A percentile compares a stretch with the other conserved stretches of the same genome.
phyloP scores from a whole-genome alignment of 768 basidiomycete species.

The Coprinellus micaceus region DNA sequence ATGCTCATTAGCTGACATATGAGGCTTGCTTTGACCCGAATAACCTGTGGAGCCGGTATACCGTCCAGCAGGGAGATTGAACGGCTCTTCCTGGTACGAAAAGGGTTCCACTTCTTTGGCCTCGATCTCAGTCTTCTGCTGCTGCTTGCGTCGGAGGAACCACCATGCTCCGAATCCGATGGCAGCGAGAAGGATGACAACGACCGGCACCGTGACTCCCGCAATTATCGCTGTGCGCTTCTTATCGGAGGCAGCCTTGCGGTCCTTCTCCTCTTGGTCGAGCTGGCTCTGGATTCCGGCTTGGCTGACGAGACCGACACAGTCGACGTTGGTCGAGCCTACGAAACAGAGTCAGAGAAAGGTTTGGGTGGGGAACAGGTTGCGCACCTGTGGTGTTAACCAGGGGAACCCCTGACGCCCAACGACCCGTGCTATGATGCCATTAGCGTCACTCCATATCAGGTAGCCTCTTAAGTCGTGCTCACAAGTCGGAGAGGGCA shows the following conservation, averaged over 20 bases:
- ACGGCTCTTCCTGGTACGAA: background rate
- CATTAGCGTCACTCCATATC: background rate
- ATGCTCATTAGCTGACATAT: background rate
- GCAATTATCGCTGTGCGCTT: conserved; percentile 23
- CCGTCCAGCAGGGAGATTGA: background rate
- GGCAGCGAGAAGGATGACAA: conserved; percentile 24
- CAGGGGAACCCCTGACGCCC: conserved; percentile 31
- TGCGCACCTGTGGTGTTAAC: conserved; percentile 27
- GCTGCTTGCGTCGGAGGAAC: conserved; percentile 11
- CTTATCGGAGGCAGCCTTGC: background rate
- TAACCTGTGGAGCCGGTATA: background rate
- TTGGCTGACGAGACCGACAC: conserved; percentile 24
- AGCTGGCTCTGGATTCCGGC: conserved; percentile 20
- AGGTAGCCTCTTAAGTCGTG: conserved; percentile 2
- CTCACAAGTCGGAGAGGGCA: conserved; percentile 42
- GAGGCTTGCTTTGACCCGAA: background rate
- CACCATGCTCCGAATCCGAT: conserved; percentile 18
- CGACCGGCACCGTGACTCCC: conserved; percentile 29
- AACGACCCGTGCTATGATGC: conserved; percentile 35
- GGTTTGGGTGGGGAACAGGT: background rate
- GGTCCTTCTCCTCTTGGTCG: conserved; percentile 11
- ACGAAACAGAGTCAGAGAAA: background rate
- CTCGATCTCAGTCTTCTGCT: background rate
- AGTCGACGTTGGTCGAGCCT: conserved; percentile 29
- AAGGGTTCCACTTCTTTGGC: background rate